phyloP scores from a whole-genome alignment of 495 filamentous ascomycete genomes.

The Podospora conica region DNA sequence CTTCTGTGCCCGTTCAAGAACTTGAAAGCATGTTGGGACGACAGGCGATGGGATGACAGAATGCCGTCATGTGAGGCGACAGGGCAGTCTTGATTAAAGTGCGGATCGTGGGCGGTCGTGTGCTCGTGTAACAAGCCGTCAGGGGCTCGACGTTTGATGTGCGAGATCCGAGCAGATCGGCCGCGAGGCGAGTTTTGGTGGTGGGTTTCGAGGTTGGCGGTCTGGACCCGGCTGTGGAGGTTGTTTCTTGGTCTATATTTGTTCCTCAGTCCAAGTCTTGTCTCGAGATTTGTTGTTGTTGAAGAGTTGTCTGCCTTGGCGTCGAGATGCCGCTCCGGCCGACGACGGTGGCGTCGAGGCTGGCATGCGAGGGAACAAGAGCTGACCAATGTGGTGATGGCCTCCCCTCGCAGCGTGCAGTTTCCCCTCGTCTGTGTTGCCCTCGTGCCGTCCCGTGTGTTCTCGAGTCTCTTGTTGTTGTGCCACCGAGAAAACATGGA shows the following conservation, averaged over 20 bases:
- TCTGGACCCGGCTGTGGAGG: neutral
- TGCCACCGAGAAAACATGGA: neutral
- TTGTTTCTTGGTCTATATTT: no score
- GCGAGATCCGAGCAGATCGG: conserved; percentile 4
- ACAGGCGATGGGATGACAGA: neutral
- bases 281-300: neutral
- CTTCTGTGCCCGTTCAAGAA: neutral
- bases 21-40: neutral
- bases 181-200: neutral
- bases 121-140: neutral
- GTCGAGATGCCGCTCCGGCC: neutral
- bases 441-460: no score
- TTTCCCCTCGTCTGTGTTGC: neutral
- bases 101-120: neutral
- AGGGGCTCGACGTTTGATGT: conserved; percentile 1
- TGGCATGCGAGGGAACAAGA: neutral
- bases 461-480: no score
- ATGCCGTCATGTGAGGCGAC: neutral
- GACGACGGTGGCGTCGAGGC: neutral
- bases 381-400: neutral
- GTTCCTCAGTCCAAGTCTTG: no score
- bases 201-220: neutral
- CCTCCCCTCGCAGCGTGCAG: neutral
- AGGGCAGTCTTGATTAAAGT: neutral
- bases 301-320: neutral